Conservation (phyloP, 1,139 yeast species). For the Trichomonascaceae sp. region DNA sequence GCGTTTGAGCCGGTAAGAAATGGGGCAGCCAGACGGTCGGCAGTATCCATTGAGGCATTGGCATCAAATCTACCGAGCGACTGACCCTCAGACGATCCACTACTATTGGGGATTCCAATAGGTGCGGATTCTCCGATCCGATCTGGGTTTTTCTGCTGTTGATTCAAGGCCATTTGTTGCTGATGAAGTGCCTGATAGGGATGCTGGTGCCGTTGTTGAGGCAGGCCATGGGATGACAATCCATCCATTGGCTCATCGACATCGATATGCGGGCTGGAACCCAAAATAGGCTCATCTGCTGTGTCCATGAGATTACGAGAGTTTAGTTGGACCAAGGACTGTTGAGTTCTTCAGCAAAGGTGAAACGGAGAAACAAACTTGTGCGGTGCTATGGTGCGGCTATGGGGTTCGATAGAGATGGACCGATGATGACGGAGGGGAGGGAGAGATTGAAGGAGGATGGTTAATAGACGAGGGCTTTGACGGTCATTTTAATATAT, state of each 20-base stretch:
- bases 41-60: background rate
- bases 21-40: background rate
- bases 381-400: background rate
- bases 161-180: slow-evolving; percentile 9
- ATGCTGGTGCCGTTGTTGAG: slow-evolving; percentile 14
- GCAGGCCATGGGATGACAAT: background rate
- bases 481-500: too few species aligned
- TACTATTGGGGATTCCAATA: slow-evolving; percentile 9
- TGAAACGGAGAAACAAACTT: background rate
- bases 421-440: too few species aligned
- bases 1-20: background rate
- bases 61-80: background rate
- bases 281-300: background rate
- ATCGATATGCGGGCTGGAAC: slow-evolving; percentile 1
- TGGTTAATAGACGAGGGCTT: background rate
- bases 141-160: background rate
- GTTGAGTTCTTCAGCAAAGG: background rate
- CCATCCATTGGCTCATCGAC: slow-evolving; percentile 8
- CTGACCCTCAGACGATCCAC: slow-evolving; percentile 1
- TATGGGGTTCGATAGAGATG: background rate
- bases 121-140: slow-evolving; percentile 3
- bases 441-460: background rate
- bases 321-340: background rate
- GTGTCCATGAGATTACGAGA: background rate
- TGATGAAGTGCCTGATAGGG: slow-evolving; percentile 20